Base-by-base conservation (phyloP, 768 basidiomycete species). In the Tulasnella sp. region DNA sequence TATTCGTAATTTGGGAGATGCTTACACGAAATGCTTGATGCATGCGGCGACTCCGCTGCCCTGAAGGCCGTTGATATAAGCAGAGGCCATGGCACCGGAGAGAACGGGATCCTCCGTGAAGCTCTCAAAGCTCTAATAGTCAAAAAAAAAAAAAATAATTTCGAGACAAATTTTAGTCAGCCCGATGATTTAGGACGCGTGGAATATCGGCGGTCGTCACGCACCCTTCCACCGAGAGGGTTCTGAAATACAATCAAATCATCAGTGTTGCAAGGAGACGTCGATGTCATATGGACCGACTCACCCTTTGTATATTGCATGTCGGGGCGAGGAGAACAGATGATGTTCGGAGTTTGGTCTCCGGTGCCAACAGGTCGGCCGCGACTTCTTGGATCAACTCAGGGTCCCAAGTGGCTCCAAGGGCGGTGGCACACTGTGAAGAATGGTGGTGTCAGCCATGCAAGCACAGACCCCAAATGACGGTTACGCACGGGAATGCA, bases 51-150 rank as follows among this genome's bases (percentile, higher is more conserved):
- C 81, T 19, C 82, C 82, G 56, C 81, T 71, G 3, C 74, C 74
- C 66, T 88, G 86, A 9, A 88, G 70, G 15, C 86, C 85, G 41
- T 82, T 78, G n/a, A 88, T 76, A 64, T 88, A 90, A 13, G 84
- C 77, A 0, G 85, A 77, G 1, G 85, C 79, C 19, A 86, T 77
- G 63, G 78, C 73, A 5, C 88, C 88, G 5, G 84, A 85, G 3
- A 89, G 75, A 61, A 78, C 71, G 0, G 88, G 87, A 63, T 90
- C 87, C 66, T 89, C 86, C 0, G 86, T 34, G 41, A 55, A 55
- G 41, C 53, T 43, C 42, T 55, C 53, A 21, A 62, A 32, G 19
- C 48, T 30, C 26, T 50, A 17, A 38, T 45, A 29, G n/a, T n/a
- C n/a, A n/a, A n/a, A n/a, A n/a, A n/a, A n/a, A n/a, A n/a, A n/a